Base-by-base conservation (phyloP, 371 early-diverging fungal species). In the Mortierella sp. region DNA sequence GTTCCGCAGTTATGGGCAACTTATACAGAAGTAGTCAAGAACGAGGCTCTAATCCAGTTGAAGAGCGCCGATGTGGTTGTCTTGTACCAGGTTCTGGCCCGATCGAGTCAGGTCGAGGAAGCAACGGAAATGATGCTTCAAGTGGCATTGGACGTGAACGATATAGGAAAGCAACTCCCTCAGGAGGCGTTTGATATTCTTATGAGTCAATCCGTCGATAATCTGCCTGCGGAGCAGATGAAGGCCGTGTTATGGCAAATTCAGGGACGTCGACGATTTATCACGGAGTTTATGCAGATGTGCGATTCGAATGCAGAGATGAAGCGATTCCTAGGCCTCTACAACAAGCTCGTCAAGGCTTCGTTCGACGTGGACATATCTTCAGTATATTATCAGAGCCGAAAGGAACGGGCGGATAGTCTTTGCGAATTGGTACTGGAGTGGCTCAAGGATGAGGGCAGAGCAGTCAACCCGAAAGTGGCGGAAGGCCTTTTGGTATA, bases 101-200 rank as follows among this genome's bases (percentile, higher is more conserved):
- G 48, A 36, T 76, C 72, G 1, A 52, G 40, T 45, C 67, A 72
- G 16, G 65, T 60, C 22, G 76, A 81, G 38, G 73, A 76, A 19
- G 68, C 82, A 5, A 69, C 55, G 64, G 76, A 81, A 33, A 76
- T 81, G 72, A 81, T 81, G 76, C 65, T 81, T n/a, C 82, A 76
- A 53, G 72, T 72, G n/a, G 82, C 82, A 19, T 6, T 81, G 58
- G 82, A 81, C 24, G 58, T 81, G 58, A 72, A 69, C 24, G 64
- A 67, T 21, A 69, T 72, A 11, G 76, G 73, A 22, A 75, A 81
- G 52, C 82, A 81, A 47, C 67, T 81, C 10, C 82, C 82, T 16
- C 82, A 75, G 67, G 67, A 58, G 7, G 67, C 82, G 0, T 76
- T 62, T 22, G 73, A 72, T 41, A 66, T 70, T 8, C 59, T 81